Evolutionary conservation across 2,329 filamentous ascomycete genomes (phyloP).

Genomic region (Aschersonia sp.): DNA sequence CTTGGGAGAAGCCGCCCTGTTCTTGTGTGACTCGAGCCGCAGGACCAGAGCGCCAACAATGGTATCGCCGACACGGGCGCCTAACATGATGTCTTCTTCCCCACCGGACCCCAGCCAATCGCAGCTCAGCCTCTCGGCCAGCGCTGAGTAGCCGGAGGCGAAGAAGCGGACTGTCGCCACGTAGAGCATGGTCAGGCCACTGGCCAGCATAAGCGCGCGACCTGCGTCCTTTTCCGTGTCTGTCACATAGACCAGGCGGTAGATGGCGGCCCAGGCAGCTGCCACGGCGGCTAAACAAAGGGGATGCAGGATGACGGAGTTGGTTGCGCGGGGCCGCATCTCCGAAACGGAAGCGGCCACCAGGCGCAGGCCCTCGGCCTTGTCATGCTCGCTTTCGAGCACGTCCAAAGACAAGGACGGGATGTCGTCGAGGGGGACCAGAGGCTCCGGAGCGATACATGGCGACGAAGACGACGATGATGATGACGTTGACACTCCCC

Average conservation of each 20-base stretch:
- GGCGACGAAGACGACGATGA: too few species aligned
- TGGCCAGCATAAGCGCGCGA: slow-evolving; percentile 39
- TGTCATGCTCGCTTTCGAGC: slow-evolving; percentile 40
- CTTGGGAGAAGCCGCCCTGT: slow-evolving; percentile 6
- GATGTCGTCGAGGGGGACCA: slow-evolving; percentile 29
- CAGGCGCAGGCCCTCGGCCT: slow-evolving; percentile 53
- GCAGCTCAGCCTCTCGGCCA: slow-evolving; percentile 47
- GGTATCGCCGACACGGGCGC: slow-evolving; percentile 51
- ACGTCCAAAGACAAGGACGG: slow-evolving; percentile 50
- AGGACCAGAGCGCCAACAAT: slow-evolving; percentile 60
- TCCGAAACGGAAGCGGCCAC: slow-evolving; percentile 73
- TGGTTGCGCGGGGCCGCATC: slow-evolving; percentile 56
- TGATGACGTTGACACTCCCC: too few species aligned
- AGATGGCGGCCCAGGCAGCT: slow-evolving; percentile 25
- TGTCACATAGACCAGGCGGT: slow-evolving; percentile 30
- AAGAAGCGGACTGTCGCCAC: slow-evolving; percentile 46
- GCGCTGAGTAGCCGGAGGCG: slow-evolving; percentile 44
- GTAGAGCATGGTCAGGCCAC: slow-evolving; percentile 47
- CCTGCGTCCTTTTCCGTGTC: slow-evolving; percentile 30
- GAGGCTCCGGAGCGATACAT: slow-evolving; percentile 8
- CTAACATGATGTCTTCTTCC: slow-evolving; percentile 43
- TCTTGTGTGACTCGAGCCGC: slow-evolving; percentile 36
- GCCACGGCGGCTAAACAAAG: slow-evolving; percentile 33
- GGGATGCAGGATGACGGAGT: slow-evolving; percentile 49
- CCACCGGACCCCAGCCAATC: slow-evolving; percentile 40